A percentile compares a stretch with the other conserved stretches of the same genome.
These are phyloP conservation scores for Ochromonas danica DNA, from an alignment of 108 stramenopile species.

Conservation along the genomic window DNA sequence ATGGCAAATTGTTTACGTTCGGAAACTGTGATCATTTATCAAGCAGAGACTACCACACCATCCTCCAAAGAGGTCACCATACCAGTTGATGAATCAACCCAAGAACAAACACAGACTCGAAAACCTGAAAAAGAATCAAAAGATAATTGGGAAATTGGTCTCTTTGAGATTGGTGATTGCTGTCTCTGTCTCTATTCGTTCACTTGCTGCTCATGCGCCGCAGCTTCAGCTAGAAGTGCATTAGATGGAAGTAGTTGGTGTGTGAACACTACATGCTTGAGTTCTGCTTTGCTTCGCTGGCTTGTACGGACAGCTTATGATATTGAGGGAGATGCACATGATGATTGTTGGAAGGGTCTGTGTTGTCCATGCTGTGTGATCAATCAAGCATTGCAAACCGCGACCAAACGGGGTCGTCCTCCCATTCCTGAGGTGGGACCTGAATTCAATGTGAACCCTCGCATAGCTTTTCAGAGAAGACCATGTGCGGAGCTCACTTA, in stretches of 20 bases:
- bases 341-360: not conserved
- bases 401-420: not conserved
- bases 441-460: not conserved
- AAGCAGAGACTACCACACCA: no score
- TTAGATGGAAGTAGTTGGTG: not conserved
- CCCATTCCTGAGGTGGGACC: not conserved
- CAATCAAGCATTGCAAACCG: not conserved
- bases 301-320: not conserved
- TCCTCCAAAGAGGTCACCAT: no score
- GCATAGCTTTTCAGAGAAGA: not conserved
- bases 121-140: no score
- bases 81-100: no score
- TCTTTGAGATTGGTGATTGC: not conserved
- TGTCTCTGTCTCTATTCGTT: not conserved
- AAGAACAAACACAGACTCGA: no score
- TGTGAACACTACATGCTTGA: not conserved
- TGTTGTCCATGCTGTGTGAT: not conserved
- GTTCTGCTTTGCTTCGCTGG: not conserved
- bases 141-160: not conserved
- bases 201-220: not conserved
- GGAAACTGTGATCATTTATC: no score
- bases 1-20: no score
- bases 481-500: not conserved
- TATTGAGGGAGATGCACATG: not conserved
- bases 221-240: not conserved